Evolutionary conservation across 371 early-diverging fungal genomes (phyloP).

Genomic region (Fennellomyces sp.): DNA sequence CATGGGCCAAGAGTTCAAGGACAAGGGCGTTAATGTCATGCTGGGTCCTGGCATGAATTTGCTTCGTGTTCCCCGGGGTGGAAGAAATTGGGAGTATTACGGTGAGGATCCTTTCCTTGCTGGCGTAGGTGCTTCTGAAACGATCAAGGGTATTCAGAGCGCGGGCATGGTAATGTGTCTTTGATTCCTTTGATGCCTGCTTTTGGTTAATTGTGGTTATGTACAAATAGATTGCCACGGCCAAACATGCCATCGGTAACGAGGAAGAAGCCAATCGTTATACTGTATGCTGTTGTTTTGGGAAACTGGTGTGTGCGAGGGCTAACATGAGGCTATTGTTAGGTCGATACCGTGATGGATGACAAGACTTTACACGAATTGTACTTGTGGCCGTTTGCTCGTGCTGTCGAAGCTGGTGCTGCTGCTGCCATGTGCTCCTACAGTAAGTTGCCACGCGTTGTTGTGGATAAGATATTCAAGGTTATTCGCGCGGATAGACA

Average conservation of each 20-base stretch:
- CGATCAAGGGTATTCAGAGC: conserved; percentile 28
- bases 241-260: conserved; percentile 54
- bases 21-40: conserved; percentile 45
- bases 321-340: background rate
- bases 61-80: conserved; percentile 38
- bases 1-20: conserved; percentile 50
- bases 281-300: conserved; percentile 4
- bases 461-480: background rate
- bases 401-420: conserved; percentile 45
- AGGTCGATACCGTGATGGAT: conserved; percentile 38
- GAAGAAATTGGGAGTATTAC: conserved; percentile 52
- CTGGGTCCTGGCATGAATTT: conserved; percentile 31
- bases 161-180: conserved; percentile 28
- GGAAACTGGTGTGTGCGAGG: too few relatives aligned
- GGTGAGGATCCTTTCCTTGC: conserved; percentile 51
- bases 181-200: background rate
- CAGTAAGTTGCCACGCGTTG: conserved; percentile 18
- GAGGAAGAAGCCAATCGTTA: conserved; percentile 47
- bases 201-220: conserved; percentile 17
- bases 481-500: too few relatives aligned
- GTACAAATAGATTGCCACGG: conserved; percentile 43
- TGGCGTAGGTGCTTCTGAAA: conserved; percentile 18
- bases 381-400: conserved; percentile 52
- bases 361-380: conserved; percentile 56
- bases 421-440: conserved; percentile 54